Evolutionary conservation across 2,329 filamentous ascomycete species (phyloP), one percentile per base, ranked within the genome.

Genomic region (Rhynchosporium graminicola): DNA sequence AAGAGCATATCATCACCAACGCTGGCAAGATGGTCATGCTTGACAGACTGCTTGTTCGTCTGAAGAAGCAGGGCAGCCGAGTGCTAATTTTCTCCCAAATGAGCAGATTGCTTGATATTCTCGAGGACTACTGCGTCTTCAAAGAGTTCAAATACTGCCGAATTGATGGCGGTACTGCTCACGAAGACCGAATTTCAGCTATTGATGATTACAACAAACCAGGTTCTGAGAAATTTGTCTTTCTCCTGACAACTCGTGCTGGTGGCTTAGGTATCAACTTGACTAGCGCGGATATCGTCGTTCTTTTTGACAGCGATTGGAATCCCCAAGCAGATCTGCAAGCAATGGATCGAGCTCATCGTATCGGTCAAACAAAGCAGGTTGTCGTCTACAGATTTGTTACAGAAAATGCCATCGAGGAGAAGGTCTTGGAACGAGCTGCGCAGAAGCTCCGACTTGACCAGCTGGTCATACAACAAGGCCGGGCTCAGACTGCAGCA

Each of bases 21-120:
- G 87, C 95, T 1, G 95, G 93, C 28, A 99, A 99, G 79, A 99
- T 99, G 95, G 86, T 92, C 38, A 92, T 99, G 74, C 83, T 99
- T 20, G 95, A 99, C 80, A 96, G 92, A 78, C 85, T 99, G 10
- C 81, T 99, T 55, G 87, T 84, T 71, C 87, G 93, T 52, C 86
- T 99, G 79, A 83, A 93, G 76, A 85, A 84, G 52, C 89, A 97
- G 74, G 95, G 92, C 47, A 98, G 93, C 74, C 86, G 95, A 68
- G 92, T 99, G n/a, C 84, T 99, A 61, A 98, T 99, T 70, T 99
- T 99, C 79, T 99, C 95, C 0, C 95, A 99, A 74, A 99, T 99
- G 95, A 97, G 93, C 73, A 91, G 95, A 83, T 83, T 97, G 45
- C 80, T 99, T 47, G 95, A 99, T 74, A 99, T 99, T 59, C 83